Percentiles rank a stretch among this genome's conserved stretches.
Conservation (phyloP, 2,329 filamentous ascomycete genomes). For the Metarhizium robertsii region DNA sequence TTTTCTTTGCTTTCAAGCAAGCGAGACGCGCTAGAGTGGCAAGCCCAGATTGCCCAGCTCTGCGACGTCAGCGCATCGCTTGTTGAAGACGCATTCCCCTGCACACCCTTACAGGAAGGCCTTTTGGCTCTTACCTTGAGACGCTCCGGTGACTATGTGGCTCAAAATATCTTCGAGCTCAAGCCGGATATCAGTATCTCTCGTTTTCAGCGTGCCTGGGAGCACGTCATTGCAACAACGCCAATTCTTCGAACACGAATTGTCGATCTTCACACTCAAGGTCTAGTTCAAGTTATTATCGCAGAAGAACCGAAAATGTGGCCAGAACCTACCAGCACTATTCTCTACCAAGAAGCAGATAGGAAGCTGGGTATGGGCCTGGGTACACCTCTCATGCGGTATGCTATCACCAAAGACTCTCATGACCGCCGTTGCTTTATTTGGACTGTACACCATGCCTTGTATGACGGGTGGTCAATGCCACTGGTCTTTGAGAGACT, state of each 20-base stretch:
- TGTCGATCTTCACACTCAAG: neutral
- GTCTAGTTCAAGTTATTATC: conserved; percentile 2
- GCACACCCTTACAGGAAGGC: conserved; percentile 5
- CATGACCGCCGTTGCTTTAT: conserved; percentile 29
- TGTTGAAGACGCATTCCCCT: conserved; percentile 2
- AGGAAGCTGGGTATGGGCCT: conserved; percentile 26
- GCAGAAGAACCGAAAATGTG: conserved; percentile 15
- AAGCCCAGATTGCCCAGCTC: neutral
- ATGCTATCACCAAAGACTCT: conserved; percentile 24
- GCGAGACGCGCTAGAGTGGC: neutral
- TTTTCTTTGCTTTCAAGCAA: neutral
- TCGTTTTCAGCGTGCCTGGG: conserved; percentile 3
- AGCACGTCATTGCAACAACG: neutral
- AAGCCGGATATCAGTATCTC: neutral
- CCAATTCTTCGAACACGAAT: conserved; percentile 7
- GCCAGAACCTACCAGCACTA: conserved; percentile 13
- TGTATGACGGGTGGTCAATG: conserved; percentile 44
- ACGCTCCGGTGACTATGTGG: conserved; percentile 2
- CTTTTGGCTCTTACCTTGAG: conserved; percentile 1
- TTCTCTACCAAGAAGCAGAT: conserved; percentile 26
- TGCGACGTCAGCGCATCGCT: neutral
- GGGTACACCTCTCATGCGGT: conserved; percentile 31
- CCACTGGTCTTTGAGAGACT: conserved; percentile 30
- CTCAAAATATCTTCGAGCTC: neutral
- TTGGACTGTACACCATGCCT: conserved; percentile 32